phyloP scores from a whole-genome alignment of 371 early-diverging fungal species.

The Rhizomucor pusillus region DNA sequence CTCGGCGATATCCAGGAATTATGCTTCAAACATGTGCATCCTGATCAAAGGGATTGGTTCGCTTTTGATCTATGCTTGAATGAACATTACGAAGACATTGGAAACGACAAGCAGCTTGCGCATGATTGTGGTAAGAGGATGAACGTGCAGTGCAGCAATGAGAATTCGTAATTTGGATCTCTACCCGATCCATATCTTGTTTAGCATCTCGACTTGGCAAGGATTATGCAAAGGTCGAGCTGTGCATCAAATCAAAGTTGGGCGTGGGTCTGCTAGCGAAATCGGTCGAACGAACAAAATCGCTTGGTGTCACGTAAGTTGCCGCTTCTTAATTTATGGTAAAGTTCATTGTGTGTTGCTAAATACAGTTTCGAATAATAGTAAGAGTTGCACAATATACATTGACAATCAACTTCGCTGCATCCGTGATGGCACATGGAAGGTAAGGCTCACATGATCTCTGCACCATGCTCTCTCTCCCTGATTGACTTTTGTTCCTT shows the following conservation, averaged over 20 bases:
- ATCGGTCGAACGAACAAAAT: slow-evolving; percentile 18
- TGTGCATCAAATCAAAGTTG: slow-evolving; percentile 7
- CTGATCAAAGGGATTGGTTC: slow-evolving; percentile 32
- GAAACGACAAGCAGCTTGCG: slow-evolving; percentile 12
- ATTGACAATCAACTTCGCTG: slow-evolving; percentile 46
- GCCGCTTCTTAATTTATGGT: neutral
- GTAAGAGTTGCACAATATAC: slow-evolving; percentile 52
- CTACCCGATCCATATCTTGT: neutral
- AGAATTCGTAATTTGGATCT: neutral
- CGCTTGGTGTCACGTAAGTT: slow-evolving; percentile 33
- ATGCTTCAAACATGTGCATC: slow-evolving; percentile 41
- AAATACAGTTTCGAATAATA: slow-evolving; percentile 8
- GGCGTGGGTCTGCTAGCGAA: slow-evolving; percentile 13
- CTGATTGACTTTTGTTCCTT: too few relatives aligned
- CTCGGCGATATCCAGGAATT: slow-evolving; percentile 50
- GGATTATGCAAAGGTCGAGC: slow-evolving; percentile 12
- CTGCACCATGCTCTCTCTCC: too few relatives aligned
- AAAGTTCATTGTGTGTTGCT: neutral
- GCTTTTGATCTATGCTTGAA: slow-evolving; percentile 31
- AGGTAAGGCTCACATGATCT: too few relatives aligned
- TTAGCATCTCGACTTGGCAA: slow-evolving; percentile 15
- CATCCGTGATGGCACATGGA: slow-evolving; percentile 50
- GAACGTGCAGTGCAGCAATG: neutral
- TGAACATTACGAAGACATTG: slow-evolving; percentile 16
- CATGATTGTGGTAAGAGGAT: slow-evolving; percentile 18